Evolutionary conservation across 148 eudicot genomes (phyloP), one percentile per base, ranked within the genome.

Genomic region (Cornus florida): DNA sequence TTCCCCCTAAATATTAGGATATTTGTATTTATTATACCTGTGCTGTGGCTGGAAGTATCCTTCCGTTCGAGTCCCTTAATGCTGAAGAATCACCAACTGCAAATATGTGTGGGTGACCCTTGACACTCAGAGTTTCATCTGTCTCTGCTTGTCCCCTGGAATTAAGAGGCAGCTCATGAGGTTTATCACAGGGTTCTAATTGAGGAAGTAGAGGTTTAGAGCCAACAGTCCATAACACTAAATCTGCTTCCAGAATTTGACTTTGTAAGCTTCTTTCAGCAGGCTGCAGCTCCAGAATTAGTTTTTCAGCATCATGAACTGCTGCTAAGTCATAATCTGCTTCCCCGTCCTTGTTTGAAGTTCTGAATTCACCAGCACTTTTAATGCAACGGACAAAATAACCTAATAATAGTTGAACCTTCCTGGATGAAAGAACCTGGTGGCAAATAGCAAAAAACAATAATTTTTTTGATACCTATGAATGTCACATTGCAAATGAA

Each of bases 181-280:
- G 92, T 79, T 74, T 86, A 76, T 85, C 89, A 84, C 75, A 46
- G 19, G 90, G 79, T 80, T 91, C 92, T 79, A 93, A 65, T 57
- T 88, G 80, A 73, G 98, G 95, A 82, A 94, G 91, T 66, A 88
- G 86, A 75, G 98, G 90, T 88, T 92, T 90, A 79, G 91, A 86
- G 38, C 99, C 99, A 73, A 94, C 93, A 71, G 99, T 94, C 99
- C 99, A 96, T 77, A 96, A 84, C 75, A 94, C 98, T 70, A 96
- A 76, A 90, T 96, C 98, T 68, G 93, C 99, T 83, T 91, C 95
- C 59, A 96, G 82, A 68, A 56, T 83, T 87, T 88, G 91, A 78
- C 83, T 83, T 77, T 89, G 85, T 69, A 84, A 48, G 76, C 98
- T 93, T 84, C 86, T 91, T 75, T 87, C 91, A 83, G 92, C 76